Evolutionary conservation across 805 yeast genomes (phyloP).

Genomic region (Sungouiozyma intestinalis): DNA sequence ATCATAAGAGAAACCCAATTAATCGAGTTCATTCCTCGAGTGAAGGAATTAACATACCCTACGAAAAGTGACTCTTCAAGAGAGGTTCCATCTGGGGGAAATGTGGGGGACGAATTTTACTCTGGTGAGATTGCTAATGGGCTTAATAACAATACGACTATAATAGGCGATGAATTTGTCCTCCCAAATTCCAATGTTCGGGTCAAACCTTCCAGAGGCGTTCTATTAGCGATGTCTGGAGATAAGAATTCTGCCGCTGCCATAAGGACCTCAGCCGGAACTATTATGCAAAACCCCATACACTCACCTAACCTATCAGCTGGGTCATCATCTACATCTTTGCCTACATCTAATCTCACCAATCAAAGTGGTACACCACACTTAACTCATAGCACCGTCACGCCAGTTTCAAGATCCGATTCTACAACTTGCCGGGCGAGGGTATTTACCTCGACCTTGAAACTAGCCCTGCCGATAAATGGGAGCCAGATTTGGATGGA

Average conservation of each 20-base stretch:
- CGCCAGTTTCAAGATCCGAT: neutral
- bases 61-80: neutral
- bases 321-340: neutral
- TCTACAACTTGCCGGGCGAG: neutral
- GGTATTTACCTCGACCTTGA: conserved; percentile 11
- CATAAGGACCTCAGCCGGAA: neutral
- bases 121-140: neutral
- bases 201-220: neutral
- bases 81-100: neutral
- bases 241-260: neutral
- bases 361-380: neutral
- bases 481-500: conserved; percentile 19
- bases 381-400: neutral
- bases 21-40: conserved; percentile 21
- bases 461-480: conserved; percentile 12
- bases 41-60: conserved; percentile 12
- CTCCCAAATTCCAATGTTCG: neutral
- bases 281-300: neutral
- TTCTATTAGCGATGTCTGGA: neutral
- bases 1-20: conserved; percentile 12
- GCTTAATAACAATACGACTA: neutral
- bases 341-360: neutral
- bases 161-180: neutral
- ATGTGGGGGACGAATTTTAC: neutral
- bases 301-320: neutral